phyloP scores from a whole-genome alignment of 2,329 filamentous ascomycete genomes.

The Cladosporium halotolerans region DNA sequence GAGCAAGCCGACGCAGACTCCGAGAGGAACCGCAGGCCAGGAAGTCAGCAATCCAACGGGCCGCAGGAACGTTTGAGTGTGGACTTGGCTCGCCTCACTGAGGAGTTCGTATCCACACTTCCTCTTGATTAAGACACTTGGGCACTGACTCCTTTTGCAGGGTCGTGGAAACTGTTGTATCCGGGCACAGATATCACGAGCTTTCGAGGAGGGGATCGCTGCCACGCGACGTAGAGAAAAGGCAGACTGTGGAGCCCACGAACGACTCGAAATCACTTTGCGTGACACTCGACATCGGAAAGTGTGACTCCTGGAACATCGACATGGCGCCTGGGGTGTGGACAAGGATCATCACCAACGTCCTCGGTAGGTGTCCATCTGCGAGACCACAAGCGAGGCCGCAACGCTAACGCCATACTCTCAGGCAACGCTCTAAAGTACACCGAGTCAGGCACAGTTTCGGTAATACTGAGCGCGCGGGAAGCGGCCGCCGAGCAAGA shows the following conservation, averaged over 20 bases:
- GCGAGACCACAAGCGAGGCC: no score
- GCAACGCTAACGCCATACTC: no score
- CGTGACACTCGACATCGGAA: constrained; percentile 13
- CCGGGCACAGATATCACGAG: not conserved
- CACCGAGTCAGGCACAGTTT: no score
- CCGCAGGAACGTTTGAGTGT: no score
- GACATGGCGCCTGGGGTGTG: constrained; percentile 19
- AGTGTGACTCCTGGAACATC: constrained; percentile 4
- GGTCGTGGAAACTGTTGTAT: not conserved
- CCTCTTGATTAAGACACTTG: no score
- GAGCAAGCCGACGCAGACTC: no score
- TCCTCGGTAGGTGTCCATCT: constrained; percentile 17
- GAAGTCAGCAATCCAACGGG: no score
- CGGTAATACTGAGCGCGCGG: no score
- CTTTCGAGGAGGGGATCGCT: no score
- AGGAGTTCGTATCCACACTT: not conserved
- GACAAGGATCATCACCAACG: constrained; percentile 42
- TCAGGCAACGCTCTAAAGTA: no score
- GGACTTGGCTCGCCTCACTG: not conserved
- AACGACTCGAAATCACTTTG: not conserved
- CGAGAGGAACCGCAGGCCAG: no score
- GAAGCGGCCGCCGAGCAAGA: no score
- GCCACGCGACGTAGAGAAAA: not conserved
- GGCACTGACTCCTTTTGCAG: not conserved
- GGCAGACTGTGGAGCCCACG: not conserved